Percentiles rank a stretch among this genome's conserved stretches.
Evolutionary conservation across 2,329 filamentous ascomycete genomes (phyloP).

Genomic region (Alternaria novae-zelandiae): DNA sequence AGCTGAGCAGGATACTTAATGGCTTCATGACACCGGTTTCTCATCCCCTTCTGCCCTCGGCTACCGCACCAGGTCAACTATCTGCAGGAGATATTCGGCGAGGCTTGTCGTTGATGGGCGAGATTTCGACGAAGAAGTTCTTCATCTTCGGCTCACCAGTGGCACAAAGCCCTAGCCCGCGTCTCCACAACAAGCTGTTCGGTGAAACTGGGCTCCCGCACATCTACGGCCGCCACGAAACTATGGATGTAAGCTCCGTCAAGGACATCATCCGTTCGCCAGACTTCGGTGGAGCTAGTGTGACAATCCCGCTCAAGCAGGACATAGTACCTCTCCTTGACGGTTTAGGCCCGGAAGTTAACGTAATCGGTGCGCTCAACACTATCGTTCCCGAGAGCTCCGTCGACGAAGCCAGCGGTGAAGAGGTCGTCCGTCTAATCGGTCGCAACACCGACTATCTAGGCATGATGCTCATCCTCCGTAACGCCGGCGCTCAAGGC

Average conservation of each 20-base stretch:
- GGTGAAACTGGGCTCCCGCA: constrained; percentile 79
- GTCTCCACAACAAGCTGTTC: constrained; percentile 89
- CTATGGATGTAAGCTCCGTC: constrained; percentile 66
- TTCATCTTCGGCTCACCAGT: constrained; percentile 90
- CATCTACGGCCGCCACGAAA: constrained; percentile 78
- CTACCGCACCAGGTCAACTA: constrained; percentile 91
- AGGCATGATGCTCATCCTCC: constrained; percentile 84
- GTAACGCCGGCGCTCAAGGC: constrained; percentile 63
- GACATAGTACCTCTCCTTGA: constrained; percentile 85
- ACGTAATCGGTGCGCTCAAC: constrained; percentile 89
- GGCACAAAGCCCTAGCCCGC: constrained; percentile 80
- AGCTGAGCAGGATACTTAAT: constrained; percentile 89
- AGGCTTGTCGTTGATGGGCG: constrained; percentile 78
- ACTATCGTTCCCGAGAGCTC: constrained; percentile 74
- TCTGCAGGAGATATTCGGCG: constrained; percentile 87
- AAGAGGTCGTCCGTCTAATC: constrained; percentile 62
- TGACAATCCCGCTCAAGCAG: constrained; percentile 94
- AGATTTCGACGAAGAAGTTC: constrained; percentile 77
- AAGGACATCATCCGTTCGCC: constrained; percentile 69
- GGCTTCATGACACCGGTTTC: constrained; percentile 93
- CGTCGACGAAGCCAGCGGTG: constrained; percentile 48
- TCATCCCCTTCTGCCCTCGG: constrained; percentile 86
- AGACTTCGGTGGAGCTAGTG: constrained; percentile 89
- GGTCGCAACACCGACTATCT: constrained; percentile 97
- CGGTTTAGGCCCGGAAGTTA: constrained; percentile 77